Evolutionary conservation across 2,329 filamentous ascomycete species (phyloP).

Genomic region (Monosporascus ibericus): DNA sequence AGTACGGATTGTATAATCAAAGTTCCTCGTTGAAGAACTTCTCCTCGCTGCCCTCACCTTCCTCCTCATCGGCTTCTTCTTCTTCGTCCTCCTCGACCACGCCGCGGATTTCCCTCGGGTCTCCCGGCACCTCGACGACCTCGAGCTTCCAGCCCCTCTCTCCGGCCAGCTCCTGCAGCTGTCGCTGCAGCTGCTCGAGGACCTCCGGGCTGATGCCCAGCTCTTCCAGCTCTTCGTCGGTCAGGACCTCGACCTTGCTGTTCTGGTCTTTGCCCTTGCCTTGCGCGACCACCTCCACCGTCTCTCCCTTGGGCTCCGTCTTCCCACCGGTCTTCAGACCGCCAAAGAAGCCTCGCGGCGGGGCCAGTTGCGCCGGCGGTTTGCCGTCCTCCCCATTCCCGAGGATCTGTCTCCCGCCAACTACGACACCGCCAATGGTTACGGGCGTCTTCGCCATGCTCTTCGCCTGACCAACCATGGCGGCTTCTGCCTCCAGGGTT

Average conservation of each 20-base stretch:
- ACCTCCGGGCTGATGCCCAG: slow-evolving; percentile 60
- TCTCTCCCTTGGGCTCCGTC: slow-evolving; percentile 8
- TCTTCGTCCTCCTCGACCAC: slow-evolving; percentile 57
- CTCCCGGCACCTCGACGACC: slow-evolving; percentile 62
- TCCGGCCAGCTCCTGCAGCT: slow-evolving; percentile 63
- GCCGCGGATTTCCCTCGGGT: slow-evolving; percentile 60
- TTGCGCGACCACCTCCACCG: slow-evolving; percentile 40
- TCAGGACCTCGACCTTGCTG: slow-evolving; percentile 54
- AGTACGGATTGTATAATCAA: slow-evolving; percentile 21
- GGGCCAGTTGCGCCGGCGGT: slow-evolving; percentile 37
- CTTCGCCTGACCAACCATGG: slow-evolving; percentile 24
- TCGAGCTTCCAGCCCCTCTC: slow-evolving; percentile 76
- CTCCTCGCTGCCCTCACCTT: slow-evolving; percentile 39
- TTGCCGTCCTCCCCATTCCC: slow-evolving; percentile 42
- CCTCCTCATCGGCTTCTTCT: slow-evolving; percentile 31
- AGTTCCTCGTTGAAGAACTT: slow-evolving; percentile 49
- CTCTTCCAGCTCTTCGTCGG: slow-evolving; percentile 61
- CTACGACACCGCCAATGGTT: slow-evolving; percentile 46
- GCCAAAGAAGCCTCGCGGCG: slow-evolving; percentile 34
- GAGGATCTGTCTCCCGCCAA: slow-evolving; percentile 45
- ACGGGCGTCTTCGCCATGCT: slow-evolving; percentile 20
- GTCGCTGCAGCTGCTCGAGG: slow-evolving; percentile 62
- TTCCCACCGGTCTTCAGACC: slow-evolving; percentile 10
- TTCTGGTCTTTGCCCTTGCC: slow-evolving; percentile 49
- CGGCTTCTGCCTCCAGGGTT: slow-evolving; percentile 32